Evolutionary conservation across 192 early-diverging fungal species (phyloP), one percentile per base, ranked within the genome.

Genomic region (Umbelopsis sp.): DNA sequence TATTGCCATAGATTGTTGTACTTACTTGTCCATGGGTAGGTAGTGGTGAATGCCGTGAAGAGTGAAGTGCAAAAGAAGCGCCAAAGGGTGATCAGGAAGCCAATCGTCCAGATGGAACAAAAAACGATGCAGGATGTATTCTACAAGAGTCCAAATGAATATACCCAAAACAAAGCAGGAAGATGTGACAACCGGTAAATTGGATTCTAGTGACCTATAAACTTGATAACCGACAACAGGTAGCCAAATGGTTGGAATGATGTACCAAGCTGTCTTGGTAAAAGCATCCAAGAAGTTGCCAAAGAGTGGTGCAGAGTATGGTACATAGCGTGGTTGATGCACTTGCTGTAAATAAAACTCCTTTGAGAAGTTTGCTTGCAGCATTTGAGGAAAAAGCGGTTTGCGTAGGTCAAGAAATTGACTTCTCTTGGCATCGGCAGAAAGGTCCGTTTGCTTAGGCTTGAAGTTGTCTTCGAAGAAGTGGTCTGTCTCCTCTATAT

Each of bases 31-130:
- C 95, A 97, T 97, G 11, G 97, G 97, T 30, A 98, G 78, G 78
- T 91, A 97, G 76, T 98, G 95, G 80, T 98, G 97, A 41, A 98
- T 93, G 21, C 97, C 97, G 76, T 98, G 97, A 27, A 96, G 83
- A 74, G 92, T 67, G 76, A 98, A 98, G 72, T 98, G 97, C 8
- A 90, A 67, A 5, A 85, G 79, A 70, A 96, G 84, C 16, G 89
- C 88, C 35, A 89, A 65, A 21, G 87, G 90, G 64, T 92, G 86
- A 75, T 97, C 94, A 33, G 97, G 97, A 47, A 98, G 78, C 67
- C 88, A 77, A 12, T 90, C 87, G 77, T 98, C 97, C 48, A 97
- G 75, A 75, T 98, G 97, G 81, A 98, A 98, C 37, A 96, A 72
- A 79, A 94, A 98, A 12, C 97, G 88, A 80, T 98, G 97, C 48